phyloP scores from a whole-genome alignment of 306 rosid genomes.

The Prunus kanzakura region DNA sequence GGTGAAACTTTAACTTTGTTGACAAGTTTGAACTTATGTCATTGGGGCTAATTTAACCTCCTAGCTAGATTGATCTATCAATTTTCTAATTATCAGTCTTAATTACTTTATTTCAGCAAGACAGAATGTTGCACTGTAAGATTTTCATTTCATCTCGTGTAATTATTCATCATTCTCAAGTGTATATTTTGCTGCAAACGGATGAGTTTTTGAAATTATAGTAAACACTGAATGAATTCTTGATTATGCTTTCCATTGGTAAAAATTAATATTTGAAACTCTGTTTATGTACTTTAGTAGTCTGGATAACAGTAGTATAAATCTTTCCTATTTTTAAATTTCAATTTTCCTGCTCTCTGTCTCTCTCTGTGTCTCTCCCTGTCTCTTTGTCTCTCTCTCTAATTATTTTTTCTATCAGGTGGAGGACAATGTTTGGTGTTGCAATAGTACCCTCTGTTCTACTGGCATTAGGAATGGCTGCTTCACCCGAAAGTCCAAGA shows the following conservation, averaged over 20 bases:
- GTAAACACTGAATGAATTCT: not conserved
- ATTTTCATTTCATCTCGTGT: not conserved
- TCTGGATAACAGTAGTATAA: not conserved
- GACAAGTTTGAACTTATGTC: not conserved
- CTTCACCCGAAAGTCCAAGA: constrained; percentile 95
- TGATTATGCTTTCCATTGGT: not conserved
- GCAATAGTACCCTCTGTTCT: constrained; percentile 78
- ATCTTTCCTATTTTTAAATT: not conserved
- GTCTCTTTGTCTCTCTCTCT: not conserved
- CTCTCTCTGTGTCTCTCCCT: not conserved
- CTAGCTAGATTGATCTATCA: not conserved
- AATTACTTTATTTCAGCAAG: not conserved
- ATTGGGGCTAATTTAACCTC: not conserved
- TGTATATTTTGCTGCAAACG: not conserved
- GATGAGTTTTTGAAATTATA: not conserved
- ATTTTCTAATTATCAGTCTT: not conserved
- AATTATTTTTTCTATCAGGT: constrained; percentile 48
- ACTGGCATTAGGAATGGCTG: constrained; percentile 85
- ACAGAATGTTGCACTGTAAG: not conserved
- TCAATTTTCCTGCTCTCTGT: not conserved
- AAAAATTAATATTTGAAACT: not conserved
- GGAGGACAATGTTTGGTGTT: constrained; percentile 95
- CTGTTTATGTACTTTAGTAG: not conserved
- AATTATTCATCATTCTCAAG: not conserved
- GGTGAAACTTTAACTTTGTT: not conserved